These are phyloP conservation scores for Zelopaecilomyces penicillatus DNA, from an alignment of 2,329 filamentous ascomycete genomes.

Conservation along the genomic window DNA sequence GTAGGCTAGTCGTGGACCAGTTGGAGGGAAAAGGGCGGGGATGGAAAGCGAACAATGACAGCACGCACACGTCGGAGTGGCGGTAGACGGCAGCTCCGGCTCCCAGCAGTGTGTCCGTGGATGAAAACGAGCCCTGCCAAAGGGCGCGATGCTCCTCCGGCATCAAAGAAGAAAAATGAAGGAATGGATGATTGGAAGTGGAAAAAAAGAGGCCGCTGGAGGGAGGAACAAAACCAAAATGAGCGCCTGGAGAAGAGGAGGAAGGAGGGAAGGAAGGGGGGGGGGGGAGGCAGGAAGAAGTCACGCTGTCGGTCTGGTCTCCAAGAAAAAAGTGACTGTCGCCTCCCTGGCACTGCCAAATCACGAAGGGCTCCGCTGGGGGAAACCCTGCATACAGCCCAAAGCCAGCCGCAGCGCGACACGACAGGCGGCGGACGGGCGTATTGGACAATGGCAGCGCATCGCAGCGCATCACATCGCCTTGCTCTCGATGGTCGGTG, in stretches of 20 bases:
- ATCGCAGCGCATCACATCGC: too few species aligned
- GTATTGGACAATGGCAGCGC: conserved; percentile 1
- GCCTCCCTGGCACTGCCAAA: conserved; percentile 3
- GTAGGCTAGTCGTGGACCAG: too few species aligned
- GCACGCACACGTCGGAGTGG: too few species aligned
- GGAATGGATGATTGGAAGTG: neutral
- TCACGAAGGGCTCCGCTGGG: conserved; percentile 13
- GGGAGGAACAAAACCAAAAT: conserved; percentile 1
- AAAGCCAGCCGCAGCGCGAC: conserved; percentile 13
- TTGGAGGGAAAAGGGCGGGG: too few species aligned
- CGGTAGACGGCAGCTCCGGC: too few species aligned
- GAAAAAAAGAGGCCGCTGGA: neutral
- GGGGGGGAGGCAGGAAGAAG: conserved; percentile 2
- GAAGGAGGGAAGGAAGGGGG: neutral
- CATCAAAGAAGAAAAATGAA: neutral
- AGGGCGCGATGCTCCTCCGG: too few species aligned
- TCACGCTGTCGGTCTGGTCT: conserved; percentile 5
- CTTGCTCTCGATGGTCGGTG: too few species aligned
- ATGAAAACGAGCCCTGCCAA: too few species aligned
- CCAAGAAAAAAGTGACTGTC: neutral
- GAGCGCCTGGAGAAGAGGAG: neutral
- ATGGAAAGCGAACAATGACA: too few species aligned
- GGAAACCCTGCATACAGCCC: conserved; percentile 18
- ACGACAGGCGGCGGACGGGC: conserved; percentile 10
- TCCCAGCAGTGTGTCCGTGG: too few species aligned